These are phyloP conservation scores for Phytophthora syringae DNA, from an alignment of 352 stramenopile species.

Conservation along the genomic window DNA sequence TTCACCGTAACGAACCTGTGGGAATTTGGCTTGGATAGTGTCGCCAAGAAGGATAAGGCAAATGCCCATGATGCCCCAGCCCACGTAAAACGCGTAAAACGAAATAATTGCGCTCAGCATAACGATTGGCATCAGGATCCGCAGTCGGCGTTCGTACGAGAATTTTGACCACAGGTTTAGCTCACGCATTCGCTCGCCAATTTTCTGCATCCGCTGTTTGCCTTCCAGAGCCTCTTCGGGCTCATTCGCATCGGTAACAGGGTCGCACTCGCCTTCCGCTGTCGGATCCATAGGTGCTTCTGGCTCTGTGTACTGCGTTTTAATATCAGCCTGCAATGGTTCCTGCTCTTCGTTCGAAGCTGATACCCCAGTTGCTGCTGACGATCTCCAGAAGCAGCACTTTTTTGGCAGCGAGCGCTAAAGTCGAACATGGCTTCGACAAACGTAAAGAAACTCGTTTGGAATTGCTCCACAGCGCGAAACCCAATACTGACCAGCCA, in stretches of 20 bases:
- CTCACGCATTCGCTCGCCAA: conserved; percentile 50
- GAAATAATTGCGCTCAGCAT: conserved; percentile 85
- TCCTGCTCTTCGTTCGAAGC: conserved; percentile 32
- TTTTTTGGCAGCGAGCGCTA: conserved; percentile 17
- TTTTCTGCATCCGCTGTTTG: conserved; percentile 54
- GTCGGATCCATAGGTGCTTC: not conserved
- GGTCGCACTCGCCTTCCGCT: conserved; percentile 25
- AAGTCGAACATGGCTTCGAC: conserved; percentile 48
- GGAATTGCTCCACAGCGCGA: conserved; percentile 75
- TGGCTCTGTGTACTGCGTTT: conserved; percentile 17
- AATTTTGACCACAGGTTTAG: conserved; percentile 86
- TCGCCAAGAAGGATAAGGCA: conserved; percentile 80
- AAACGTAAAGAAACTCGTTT: conserved; percentile 65
- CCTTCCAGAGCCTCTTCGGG: conserved; percentile 66
- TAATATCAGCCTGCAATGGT: conserved; percentile 26
- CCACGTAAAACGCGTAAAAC: conserved; percentile 79
- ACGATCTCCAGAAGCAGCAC: conserved; percentile 13
- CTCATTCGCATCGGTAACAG: conserved; percentile 59
- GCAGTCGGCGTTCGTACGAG: conserved; percentile 66
- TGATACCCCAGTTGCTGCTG: conserved; percentile 5
- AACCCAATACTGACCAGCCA: conserved; percentile 89
- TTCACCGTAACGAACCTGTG: conserved; percentile 43
- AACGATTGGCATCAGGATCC: conserved; percentile 73
- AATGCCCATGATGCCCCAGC: conserved; percentile 85
- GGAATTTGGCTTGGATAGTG: conserved; percentile 85